Evolutionary conservation across 1,284 basidiomycete genomes (phyloP).

Genomic region (Golubevia pallescens): DNA sequence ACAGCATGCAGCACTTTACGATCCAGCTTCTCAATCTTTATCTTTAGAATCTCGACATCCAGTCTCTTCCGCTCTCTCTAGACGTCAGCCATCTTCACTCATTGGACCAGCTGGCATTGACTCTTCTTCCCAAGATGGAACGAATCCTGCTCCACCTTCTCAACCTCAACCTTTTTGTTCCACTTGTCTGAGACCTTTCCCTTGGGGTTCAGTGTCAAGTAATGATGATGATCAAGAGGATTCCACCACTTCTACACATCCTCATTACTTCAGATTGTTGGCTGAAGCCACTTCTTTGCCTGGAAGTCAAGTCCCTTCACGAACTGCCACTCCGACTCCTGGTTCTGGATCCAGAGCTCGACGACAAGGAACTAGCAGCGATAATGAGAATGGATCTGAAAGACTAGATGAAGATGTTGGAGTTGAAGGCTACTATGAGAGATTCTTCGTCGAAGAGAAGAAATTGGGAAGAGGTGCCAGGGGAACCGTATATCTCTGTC

Average conservation of each 20-base stretch:
- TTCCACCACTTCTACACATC: constrained; percentile 16
- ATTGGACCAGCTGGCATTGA: neutral
- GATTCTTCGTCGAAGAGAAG: constrained; percentile 86
- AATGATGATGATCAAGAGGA: neutral
- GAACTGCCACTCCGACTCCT: neutral
- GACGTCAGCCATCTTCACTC: constrained; percentile 4
- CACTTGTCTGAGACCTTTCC: constrained; percentile 21
- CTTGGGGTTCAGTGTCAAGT: neutral
- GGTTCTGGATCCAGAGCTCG: neutral
- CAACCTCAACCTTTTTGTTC: constrained; percentile 16
- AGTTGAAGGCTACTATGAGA: constrained; percentile 68
- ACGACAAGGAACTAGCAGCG: constrained; percentile 9
- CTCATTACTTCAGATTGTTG: constrained; percentile 1
- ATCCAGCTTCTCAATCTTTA: constrained; percentile 28
- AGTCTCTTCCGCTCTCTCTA: neutral
- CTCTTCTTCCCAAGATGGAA: neutral
- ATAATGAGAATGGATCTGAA: too few relatives aligned
- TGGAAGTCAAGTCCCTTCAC: constrained; percentile 1
- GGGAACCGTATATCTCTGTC: constrained; percentile 84
- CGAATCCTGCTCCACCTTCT: neutral
- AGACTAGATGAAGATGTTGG: too few relatives aligned
- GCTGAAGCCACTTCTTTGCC: constrained; percentile 4
- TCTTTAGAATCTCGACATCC: constrained; percentile 20
- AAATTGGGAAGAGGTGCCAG: constrained; percentile 89
- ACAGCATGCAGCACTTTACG: constrained; percentile 39